Evolutionary conservation across 257 asterid species (phyloP), one percentile per base, ranked within the genome.

Genomic region (Coffea eugenioides): DNA sequence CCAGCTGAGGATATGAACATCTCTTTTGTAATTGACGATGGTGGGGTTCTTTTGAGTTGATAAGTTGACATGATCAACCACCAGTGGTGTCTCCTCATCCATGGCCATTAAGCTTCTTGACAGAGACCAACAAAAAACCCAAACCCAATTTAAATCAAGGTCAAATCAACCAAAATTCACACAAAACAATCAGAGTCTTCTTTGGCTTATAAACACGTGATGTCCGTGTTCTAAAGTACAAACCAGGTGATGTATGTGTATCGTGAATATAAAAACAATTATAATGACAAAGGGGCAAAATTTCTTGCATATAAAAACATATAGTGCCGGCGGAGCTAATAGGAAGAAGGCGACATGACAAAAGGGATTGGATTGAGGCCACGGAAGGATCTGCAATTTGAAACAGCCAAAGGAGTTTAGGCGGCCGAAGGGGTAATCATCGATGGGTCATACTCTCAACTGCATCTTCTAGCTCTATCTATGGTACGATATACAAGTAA

Each of bases 1-100:
- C 85, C 88, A 92, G 87, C 97, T 89, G 56, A 96, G 78, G 25
- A 96, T 81, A 83, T 89, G 89, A 79, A 96, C 84, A 87, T 96
- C 99, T 74, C 82, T 91, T 45, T 54, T 85, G 85, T 91, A 96
- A 88, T 92, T 89, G 83, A 85, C 88, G 83, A 85, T 59, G 27
- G 12, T n/a, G 27, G 8, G 34, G 68, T 48, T 6, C 51, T 41
- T 52, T n/a, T 49, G 85, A 61, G 82, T 73, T 66, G 79, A 81
- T 34, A 75, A 27, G 46, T 77, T 46, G 69, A 1, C 73, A 52
- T 81, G 5, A 54, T 54, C 85, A 74, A 68, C 64, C 49, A 84
- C 78, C 48, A 95, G 91, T 9, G 90, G 94, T 23, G 88, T 41
- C 83, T 90, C 98, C 81, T 89, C 97, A 67, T 89, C 97, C 7